phyloP scores from a whole-genome alignment of 345 rosid species.

The Arabis hirsuta region DNA sequence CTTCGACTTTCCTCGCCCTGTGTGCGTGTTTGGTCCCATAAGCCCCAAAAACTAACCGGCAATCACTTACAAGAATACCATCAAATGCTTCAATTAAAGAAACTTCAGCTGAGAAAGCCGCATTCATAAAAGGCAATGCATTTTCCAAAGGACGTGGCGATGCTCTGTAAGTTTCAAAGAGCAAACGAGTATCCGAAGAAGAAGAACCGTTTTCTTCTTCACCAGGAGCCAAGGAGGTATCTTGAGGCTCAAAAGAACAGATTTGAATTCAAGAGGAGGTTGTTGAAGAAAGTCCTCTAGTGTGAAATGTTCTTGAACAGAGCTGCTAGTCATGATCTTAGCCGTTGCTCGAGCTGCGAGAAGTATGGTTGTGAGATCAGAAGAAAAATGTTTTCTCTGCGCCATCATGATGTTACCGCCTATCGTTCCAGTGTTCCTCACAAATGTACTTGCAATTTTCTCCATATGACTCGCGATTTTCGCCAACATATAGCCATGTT shows the following conservation, averaged over 20 bases:
- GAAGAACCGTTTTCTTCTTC: too few relatives aligned
- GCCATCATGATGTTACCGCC: constrained; percentile 93
- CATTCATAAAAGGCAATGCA: constrained; percentile 78
- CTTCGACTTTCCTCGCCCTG: constrained; percentile 67
- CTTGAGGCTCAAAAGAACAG: constrained; percentile 59
- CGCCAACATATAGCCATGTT: constrained; percentile 22
- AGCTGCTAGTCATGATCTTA: constrained; percentile 41
- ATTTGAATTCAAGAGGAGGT: constrained; percentile 60
- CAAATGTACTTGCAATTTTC: constrained; percentile 62
- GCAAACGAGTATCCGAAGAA: constrained; percentile 42
- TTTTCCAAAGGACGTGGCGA: constrained; percentile 86
- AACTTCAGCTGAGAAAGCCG: constrained; percentile 89
- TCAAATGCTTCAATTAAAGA: constrained; percentile 41
- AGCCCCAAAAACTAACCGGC: constrained; percentile 78
- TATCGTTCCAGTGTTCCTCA: constrained; percentile 72
- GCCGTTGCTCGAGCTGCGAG: constrained; percentile 69
- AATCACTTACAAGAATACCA: constrained; percentile 52
- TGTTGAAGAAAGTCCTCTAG: constrained; percentile 74
- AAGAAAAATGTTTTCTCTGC: constrained; percentile 71
- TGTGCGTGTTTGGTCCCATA: constrained; percentile 77
- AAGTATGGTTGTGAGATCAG: constrained; percentile 83
- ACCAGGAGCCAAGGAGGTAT: constrained; percentile 46
- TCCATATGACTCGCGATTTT: constrained; percentile 76
- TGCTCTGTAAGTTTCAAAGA: constrained; percentile 87
- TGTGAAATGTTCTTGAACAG: constrained; percentile 51